Percentiles rank a stretch among this genome's conserved stretches.
Conservation (phyloP, 2,329 filamentous ascomycete species). For the Xylariaceae sp. region DNA sequence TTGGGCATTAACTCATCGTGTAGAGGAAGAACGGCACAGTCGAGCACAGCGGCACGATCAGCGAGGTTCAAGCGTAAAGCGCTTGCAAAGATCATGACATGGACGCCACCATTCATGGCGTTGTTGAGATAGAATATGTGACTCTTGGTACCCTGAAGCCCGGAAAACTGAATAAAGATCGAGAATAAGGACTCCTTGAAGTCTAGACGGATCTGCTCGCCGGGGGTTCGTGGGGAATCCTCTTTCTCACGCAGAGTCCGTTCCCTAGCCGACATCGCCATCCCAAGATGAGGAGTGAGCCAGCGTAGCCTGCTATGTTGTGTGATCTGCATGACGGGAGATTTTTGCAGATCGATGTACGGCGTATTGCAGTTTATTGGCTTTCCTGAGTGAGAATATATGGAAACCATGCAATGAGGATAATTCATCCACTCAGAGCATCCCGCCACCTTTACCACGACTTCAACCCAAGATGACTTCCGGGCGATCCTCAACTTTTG, state of each 20-base stretch:
- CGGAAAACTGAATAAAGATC: conserved; percentile 42
- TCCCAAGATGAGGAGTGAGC: neutral
- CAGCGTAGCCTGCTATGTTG: conserved; percentile 4
- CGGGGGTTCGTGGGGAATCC: conserved; percentile 15
- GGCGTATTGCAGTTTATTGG: no score
- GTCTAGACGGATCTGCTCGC: conserved; percentile 34
- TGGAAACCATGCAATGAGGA: no score
- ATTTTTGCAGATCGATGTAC: no score
- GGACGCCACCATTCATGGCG: conserved; percentile 24
- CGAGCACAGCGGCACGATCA: conserved; percentile 38
- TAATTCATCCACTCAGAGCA: no score
- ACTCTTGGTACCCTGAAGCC: conserved; percentile 40
- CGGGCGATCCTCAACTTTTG: no score
- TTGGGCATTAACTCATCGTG: conserved; percentile 31
- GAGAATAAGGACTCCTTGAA: conserved; percentile 47
- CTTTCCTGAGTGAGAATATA: no score
- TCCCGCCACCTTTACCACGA: no score
- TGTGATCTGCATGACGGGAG: no score
- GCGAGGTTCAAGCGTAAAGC: conserved; percentile 42
- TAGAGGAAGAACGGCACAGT: conserved; percentile 44
- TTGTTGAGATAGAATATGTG: conserved; percentile 40
- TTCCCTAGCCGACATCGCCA: conserved; percentile 18
- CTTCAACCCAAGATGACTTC: no score
- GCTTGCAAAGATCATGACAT: conserved; percentile 35
- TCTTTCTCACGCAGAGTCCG: neutral